These are phyloP conservation scores for Ogataea polymorpha DNA, from an alignment of 805 yeast genomes.

Conservation along the genomic window DNA sequence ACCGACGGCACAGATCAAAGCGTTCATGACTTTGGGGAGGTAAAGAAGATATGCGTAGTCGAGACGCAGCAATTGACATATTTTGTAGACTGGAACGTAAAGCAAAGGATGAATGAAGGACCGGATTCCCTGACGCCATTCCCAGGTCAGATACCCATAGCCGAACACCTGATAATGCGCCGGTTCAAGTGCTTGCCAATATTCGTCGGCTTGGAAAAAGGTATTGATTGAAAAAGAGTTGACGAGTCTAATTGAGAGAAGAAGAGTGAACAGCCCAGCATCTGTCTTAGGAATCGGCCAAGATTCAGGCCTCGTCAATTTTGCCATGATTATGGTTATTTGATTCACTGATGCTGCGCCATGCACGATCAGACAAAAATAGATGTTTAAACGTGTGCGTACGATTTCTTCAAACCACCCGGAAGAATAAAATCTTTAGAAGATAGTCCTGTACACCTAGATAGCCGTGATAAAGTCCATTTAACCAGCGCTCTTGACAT, in stretches of 20 bases:
- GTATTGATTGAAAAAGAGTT: constrained; percentile 67
- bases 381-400: background rate
- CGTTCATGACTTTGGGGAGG: constrained; percentile 69
- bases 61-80: constrained; percentile 32
- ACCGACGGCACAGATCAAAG: constrained; percentile 63
- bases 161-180: constrained; percentile 77
- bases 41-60: constrained; percentile 41
- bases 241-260: constrained; percentile 46
- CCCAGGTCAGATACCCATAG: constrained; percentile 90
- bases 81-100: constrained; percentile 47
- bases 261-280: constrained; percentile 1
- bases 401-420: constrained; percentile 3
- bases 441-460: too few relatives aligned
- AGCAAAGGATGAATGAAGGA: constrained; percentile 78
- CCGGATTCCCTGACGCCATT: constrained; percentile 76
- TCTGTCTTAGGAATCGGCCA: background rate
- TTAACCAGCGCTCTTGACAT: too few relatives aligned
- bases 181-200: constrained; percentile 88
- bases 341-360: constrained; percentile 5
- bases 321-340: background rate
- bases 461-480: too few relatives aligned
- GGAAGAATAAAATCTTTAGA: too few relatives aligned
- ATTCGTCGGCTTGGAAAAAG: constrained; percentile 96
- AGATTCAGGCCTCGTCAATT: background rate
- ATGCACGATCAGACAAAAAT: constrained; percentile 6